Evolutionary conservation across 805 yeast species (phyloP), one percentile per base, ranked within the genome.

Genomic region (Saturnispora ahearnii): DNA sequence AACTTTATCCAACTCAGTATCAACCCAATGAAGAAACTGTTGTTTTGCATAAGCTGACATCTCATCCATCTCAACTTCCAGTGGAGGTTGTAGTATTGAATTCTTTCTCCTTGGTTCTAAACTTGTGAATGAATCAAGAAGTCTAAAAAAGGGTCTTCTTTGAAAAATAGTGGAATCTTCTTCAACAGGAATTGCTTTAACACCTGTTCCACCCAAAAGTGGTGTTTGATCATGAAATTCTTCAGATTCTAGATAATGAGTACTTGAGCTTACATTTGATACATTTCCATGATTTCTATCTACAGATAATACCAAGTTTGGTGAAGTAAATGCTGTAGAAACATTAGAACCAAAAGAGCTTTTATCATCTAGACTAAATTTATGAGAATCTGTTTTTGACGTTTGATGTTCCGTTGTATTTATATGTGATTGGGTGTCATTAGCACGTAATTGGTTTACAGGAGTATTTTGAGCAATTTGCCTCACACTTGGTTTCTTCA

Each of bases 1-100:
- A 8, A 87, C 82, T 62, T 80, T 84, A 4, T 47, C 54, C 26
- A 82, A 67, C 61, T 87, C 84, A 0, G 57, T 48, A 49, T 84
- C 83, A 5, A 87, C 72, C 95, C 95, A 87, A 2, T 57, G 61
- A n/a, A 73, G 54, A 55, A 87, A 88, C 47, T 74, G 76, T 4
- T 62, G 54, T 41, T 70, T 72, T 11, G 71, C 74, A n/a, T 68
- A 66, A 26, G 59, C 63, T 10, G 67, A 59, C 37, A 63, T 52
- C 46, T 64, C 64, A 10, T 64, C 68, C 43, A 65, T 32, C 41
- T 65, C 69, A 1, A 63, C 60, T 15, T 40, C 48, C 9, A 6
- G 10, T 9, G 36, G 18, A 5, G 31, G 12, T 18, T 15, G 24
- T 12, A 36, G 22, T 10, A 38, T 11, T 26, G 47, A n/a, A 24